Conservation (phyloP, 2,329 filamentous ascomycete species). For the Ascomycota sp. region DNA sequence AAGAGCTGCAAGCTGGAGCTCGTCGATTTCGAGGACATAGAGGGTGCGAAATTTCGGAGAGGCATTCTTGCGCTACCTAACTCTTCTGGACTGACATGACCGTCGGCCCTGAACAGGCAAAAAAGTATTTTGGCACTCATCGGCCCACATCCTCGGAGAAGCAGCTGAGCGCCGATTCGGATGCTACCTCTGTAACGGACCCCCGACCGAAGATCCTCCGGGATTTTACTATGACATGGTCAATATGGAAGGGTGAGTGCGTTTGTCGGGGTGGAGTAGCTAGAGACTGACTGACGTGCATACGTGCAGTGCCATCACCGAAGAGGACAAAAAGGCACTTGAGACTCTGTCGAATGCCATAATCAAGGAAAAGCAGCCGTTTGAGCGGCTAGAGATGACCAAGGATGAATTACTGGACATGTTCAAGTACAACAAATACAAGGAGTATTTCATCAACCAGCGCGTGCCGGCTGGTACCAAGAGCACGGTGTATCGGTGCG, state of each 20-base stretch:
- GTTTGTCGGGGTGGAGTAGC: not conserved
- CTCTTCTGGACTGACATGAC: too few species aligned
- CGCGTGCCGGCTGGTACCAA: conserved; percentile 59
- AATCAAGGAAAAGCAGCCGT: conserved; percentile 91
- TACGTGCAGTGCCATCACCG: conserved; percentile 40
- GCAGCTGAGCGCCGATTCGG: conserved; percentile 79
- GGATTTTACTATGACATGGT: conserved; percentile 98
- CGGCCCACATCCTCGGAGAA: conserved; percentile 88
- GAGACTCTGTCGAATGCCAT: conserved; percentile 64
- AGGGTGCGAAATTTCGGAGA: too few species aligned
- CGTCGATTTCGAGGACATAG: conserved; percentile 49
- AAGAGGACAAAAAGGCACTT: conserved; percentile 68
- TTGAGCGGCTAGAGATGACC: conserved; percentile 71
- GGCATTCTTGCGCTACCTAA: too few species aligned
- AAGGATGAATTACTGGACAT: conserved; percentile 88
- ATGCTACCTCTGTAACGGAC: conserved; percentile 83
- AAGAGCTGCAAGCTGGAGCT: conserved; percentile 69
- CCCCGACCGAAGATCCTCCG: conserved; percentile 53
- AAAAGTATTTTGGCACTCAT: conserved; percentile 96
- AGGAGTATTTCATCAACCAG: conserved; percentile 77
- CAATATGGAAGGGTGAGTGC: conserved; percentile 17
- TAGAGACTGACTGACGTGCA: conserved; percentile 3
- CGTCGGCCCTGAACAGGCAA: conserved; percentile 45
- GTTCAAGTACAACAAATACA: conserved; percentile 95
- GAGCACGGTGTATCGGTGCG: conserved; percentile 88